Conservation (phyloP, 2,329 filamentous ascomycete species). For the Penicillium sumatraense region DNA sequence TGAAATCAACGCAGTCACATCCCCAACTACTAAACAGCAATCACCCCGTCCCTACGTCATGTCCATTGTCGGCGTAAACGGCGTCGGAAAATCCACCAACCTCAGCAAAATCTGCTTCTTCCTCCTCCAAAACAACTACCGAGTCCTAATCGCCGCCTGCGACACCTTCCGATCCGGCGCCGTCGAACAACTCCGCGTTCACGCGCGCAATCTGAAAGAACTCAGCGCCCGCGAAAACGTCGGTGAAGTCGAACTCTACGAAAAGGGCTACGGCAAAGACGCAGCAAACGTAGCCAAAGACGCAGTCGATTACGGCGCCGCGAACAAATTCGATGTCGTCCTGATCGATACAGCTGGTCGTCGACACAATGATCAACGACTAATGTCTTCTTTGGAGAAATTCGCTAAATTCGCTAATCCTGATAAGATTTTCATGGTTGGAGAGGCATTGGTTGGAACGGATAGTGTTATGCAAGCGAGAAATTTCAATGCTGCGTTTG, state of each 20-base stretch:
- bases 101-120: slow-evolving; percentile 98
- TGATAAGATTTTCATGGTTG: slow-evolving; percentile 98
- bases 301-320: slow-evolving; percentile 78
- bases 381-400: slow-evolving; percentile 97
- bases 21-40: slow-evolving; percentile 67
- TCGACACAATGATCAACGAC: slow-evolving; percentile 89
- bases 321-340: slow-evolving; percentile 84
- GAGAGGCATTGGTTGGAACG: slow-evolving; percentile 88
- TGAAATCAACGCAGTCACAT: slow-evolving; percentile 81
- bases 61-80: slow-evolving; percentile 97
- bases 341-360: slow-evolving; percentile 95
- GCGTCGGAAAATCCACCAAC: slow-evolving; percentile 97
- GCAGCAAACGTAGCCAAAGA: slow-evolving; percentile 94
- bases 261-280: slow-evolving; percentile 97
- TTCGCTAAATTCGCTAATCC: slow-evolving; percentile 95
- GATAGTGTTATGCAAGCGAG: slow-evolving; percentile 94
- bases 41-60: slow-evolving; percentile 87
- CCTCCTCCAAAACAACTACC: slow-evolving; percentile 94
- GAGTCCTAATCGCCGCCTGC: slow-evolving; percentile 89
- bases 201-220: slow-evolving; percentile 91
- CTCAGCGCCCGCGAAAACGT: slow-evolving; percentile 79
- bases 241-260: slow-evolving; percentile 85
- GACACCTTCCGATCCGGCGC: slow-evolving; percentile 97
- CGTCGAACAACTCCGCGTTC: slow-evolving; percentile 94
- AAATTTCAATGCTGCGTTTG: slow-evolving; percentile 95